Evolutionary conservation across 2,329 filamentous ascomycete species (phyloP), one percentile per base, ranked within the genome.

Genomic region (Fusarium clavum): DNA sequence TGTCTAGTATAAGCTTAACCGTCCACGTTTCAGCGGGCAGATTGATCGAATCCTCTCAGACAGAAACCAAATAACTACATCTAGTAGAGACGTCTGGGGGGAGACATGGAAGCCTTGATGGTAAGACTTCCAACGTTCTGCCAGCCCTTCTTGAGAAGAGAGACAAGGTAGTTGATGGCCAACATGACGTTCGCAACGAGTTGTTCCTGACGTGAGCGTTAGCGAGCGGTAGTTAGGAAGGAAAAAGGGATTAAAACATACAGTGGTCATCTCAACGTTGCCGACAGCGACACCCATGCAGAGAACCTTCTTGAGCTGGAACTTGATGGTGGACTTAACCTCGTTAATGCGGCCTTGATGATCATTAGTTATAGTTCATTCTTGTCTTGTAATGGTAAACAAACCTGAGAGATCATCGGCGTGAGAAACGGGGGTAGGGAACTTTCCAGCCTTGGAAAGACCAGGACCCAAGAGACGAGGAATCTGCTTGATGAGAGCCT

Each of bases 311-410:
- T 99, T 99, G 81, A 99, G 90, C 91, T 99, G 94, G 92, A 99
- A 99, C 92, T 99, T 99, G 92, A 99, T 98, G 85, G 96, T 99
- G 79, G 94, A 97, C 92, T 98, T 98, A 90, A 99, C 95, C 84
- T 99, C 96, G 87, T 88, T 97, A 89, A 98, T 94, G 92, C 97
- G 98, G 89, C 86, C 43, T 45, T 38, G 18, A 12, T 38, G 10
- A 7, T 38, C 18, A n/a, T 38, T 38, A 38, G 34, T 38, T 12
- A n/a, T 38, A 7, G 18, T 38, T 38, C 34, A 38, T 38, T n/a
- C 34, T n/a, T n/a, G 18, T 38, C 18, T 38, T 38, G 34, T n/a
- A n/a, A 10, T 38, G 34, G 34, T 6, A 38, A 38, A 38, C 34
- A 38, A 38, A 45, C 43, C 90, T 83, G 86, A 88, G 77, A 99